Percentiles rank a stretch among this genome's conserved stretches.
Conservation (phyloP, 2,329 filamentous ascomycete species). For the Taxawa tesnikishii region DNA sequence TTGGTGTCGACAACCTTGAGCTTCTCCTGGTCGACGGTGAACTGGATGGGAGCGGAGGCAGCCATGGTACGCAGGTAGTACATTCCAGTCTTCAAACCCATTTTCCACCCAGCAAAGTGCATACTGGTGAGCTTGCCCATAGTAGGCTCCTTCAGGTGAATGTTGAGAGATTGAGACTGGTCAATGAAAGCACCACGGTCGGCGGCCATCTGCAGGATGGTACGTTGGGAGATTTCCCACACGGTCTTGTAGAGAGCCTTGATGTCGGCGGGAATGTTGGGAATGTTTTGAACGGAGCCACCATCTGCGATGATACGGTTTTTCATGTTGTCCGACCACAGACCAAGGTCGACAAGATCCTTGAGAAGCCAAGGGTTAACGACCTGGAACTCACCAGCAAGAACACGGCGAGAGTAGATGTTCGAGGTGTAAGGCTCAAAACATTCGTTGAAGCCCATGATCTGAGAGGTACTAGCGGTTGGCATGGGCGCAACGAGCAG, state of each 20-base stretch:
- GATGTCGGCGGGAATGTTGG: slow-evolving; percentile 90
- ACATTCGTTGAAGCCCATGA: slow-evolving; percentile 98
- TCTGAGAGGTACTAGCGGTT: slow-evolving; percentile 93
- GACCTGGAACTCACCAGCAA: slow-evolving; percentile 97
- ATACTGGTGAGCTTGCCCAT: slow-evolving; percentile 99
- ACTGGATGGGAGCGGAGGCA: slow-evolving; percentile 92
- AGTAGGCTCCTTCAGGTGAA: slow-evolving; percentile 97
- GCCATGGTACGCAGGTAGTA: slow-evolving; percentile 99
- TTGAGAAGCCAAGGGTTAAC: slow-evolving; percentile 98
- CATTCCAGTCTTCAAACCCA: slow-evolving; percentile 99
- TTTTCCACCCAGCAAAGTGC: slow-evolving; percentile 99
- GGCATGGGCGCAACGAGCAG: slow-evolving; percentile 94
- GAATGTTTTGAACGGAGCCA: slow-evolving; percentile 91
- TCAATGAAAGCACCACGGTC: slow-evolving; percentile 98
- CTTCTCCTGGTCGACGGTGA: slow-evolving; percentile 95
- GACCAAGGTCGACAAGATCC: slow-evolving; percentile 91
- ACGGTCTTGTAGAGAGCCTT: slow-evolving; percentile 99
- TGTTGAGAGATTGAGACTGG: slow-evolving; percentile 97
- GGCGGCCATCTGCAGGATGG: slow-evolving; percentile 93
- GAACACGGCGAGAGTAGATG: slow-evolving; percentile 96
- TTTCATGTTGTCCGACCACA: slow-evolving; percentile 99
- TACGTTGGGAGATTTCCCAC: slow-evolving; percentile 96
- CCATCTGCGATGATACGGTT: slow-evolving; percentile 98
- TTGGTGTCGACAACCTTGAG: slow-evolving; percentile 78
- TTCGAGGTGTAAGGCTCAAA: slow-evolving; percentile 99